phyloP scores from a whole-genome alignment of 2,329 filamentous ascomycete species.

The Phoma sp. region DNA sequence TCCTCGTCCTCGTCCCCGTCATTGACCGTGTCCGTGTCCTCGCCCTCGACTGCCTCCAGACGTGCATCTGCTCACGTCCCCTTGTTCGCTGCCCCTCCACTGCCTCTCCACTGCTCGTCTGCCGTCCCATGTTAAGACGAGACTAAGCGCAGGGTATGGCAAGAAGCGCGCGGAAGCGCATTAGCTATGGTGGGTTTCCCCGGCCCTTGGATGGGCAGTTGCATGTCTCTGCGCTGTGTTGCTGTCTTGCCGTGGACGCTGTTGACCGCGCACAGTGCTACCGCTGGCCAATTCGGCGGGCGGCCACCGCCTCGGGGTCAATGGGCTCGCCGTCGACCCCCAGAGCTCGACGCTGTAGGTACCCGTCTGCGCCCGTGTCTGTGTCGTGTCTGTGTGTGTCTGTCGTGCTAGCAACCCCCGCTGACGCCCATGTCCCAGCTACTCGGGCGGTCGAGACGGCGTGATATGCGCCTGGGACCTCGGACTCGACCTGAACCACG shows the following conservation, averaged over 20 bases:
- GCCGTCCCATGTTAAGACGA: conserved; percentile 28
- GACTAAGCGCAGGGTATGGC: conserved; percentile 50
- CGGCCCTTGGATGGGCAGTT: neutral
- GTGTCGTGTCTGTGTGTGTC: too few relatives aligned
- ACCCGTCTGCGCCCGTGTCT: conserved; percentile 23
- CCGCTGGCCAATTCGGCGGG: conserved; percentile 76
- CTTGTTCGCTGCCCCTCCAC: too few relatives aligned
- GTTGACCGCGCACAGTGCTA: conserved; percentile 61
- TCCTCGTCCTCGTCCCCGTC: neutral
- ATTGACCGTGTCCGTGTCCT: neutral
- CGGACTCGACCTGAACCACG: conserved; percentile 69
- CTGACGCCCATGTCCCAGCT: conserved; percentile 57
- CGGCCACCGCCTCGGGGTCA: conserved; percentile 91
- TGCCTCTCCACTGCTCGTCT: neutral
- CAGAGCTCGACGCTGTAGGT: conserved; percentile 80
- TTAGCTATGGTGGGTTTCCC: conserved; percentile 57
- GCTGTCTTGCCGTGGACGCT: neutral
- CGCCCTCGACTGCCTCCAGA: neutral
- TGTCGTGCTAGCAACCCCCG: neutral
- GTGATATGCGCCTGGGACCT: conserved; percentile 96
- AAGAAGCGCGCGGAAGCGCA: conserved; percentile 60
- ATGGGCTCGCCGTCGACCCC: conserved; percentile 87
- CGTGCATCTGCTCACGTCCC: neutral
- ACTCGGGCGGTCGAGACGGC: conserved; percentile 94
- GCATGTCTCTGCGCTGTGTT: neutral